Base-by-base conservation (phyloP, 352 stramenopile genomes). In the Pythium inflatum region DNA sequence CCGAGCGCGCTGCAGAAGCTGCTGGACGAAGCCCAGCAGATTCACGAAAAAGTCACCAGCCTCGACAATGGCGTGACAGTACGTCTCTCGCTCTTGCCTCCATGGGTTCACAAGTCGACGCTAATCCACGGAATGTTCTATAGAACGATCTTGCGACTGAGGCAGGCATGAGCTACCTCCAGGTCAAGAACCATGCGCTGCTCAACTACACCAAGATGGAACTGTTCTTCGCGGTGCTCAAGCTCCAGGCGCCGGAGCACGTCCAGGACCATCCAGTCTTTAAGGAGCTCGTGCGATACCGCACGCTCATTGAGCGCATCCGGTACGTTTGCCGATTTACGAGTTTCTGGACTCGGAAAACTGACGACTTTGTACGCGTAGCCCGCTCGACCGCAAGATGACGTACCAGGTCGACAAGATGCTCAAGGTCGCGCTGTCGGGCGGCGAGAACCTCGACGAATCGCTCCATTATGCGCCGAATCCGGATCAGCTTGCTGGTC, bases 331-430 rank as follows among this genome's bases (percentile, higher is more conserved):
- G 16, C 5, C 6, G 41, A 11, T 11, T 2, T 20, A 43, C 12
- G 3, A 6, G 20, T 43, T 43, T 48, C 5, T 6, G 5, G n/a
- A n/a, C n/a, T n/a, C n/a, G n/a, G n/a, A n/a, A n/a, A n/a, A n/a
- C n/a, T n/a, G n/a, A n/a, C n/a, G n/a, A n/a, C n/a, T 33, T 24
- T 55, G 2, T 55, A 22, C 28, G 5, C 33, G 5, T 34, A 88
- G 81, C 30, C 88, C 88, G 33, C 75, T 95, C 20, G 88, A 95
- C 57, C 87, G 87, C 51, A 95, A 95, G 75, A 85, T 95, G 75
- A 92, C 91, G 73, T 95, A 95, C 70, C 88, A 95, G 68, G 85
- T 95, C n/a, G 88, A 95, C 76, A 95, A 95, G 69, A 88, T 95
- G 83, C 85, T 94, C 63, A 93, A 94, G 77, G 86, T 94, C 45